A percentile compares a stretch with the other conserved stretches of the same genome.
phyloP scores from a whole-genome alignment of 2,329 filamentous ascomycete species.

The Zymoseptoria brevis region DNA sequence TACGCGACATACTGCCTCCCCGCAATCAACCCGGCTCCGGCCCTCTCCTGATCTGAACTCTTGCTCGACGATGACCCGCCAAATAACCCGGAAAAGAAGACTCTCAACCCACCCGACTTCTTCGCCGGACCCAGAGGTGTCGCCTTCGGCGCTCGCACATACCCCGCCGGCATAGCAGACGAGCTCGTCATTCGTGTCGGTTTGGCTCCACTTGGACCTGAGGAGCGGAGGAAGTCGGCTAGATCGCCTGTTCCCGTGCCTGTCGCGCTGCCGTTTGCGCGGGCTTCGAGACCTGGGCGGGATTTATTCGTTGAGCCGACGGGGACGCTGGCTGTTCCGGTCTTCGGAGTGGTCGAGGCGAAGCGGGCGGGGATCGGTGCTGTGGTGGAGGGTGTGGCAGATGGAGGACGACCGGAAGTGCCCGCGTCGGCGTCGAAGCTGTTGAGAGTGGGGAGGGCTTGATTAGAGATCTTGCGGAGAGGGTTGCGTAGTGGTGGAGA shows the following conservation, averaged over 20 bases:
- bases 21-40: not conserved
- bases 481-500: constrained; percentile 3
- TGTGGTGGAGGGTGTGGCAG: constrained; percentile 1
- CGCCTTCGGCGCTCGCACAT: not conserved
- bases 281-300: constrained; percentile 9
- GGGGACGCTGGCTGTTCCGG: constrained; percentile 10
- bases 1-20: not conserved
- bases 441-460: constrained; percentile 8
- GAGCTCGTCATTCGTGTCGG: not conserved
- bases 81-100: not conserved
- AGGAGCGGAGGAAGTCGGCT: constrained; percentile 13
- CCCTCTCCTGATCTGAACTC: not conserved
- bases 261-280: constrained; percentile 2
- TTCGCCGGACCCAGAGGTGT: not conserved
- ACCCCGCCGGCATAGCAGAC: not conserved
- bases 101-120: not conserved
- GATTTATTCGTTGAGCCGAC: constrained; percentile 11
- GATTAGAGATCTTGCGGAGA: not conserved
- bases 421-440: constrained; percentile 14
- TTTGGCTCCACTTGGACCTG: constrained; percentile 2
- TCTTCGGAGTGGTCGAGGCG: not conserved
- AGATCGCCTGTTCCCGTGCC: constrained; percentile 11
- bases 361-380: not conserved
- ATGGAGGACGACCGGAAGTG: constrained; percentile 6
- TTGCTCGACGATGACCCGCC: not conserved